Percentiles rank a stretch among this genome's conserved stretches.
Evolutionary conservation across 495 filamentous ascomycete genomes (phyloP).

Genomic region (Hyaloscypha variabilis): DNA sequence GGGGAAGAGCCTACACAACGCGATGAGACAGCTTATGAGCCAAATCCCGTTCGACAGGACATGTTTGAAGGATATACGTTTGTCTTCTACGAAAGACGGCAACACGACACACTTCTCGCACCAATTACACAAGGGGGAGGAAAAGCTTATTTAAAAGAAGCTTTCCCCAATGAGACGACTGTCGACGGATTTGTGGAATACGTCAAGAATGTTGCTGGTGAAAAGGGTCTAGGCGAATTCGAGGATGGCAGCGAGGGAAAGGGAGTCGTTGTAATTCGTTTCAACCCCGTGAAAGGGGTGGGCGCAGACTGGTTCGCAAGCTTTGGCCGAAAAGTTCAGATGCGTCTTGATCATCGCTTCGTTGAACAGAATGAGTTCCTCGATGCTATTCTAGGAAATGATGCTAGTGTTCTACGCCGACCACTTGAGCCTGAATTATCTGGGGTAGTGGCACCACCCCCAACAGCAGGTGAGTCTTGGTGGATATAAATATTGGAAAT

Average conservation of each 20-base stretch:
- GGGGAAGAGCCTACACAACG: conserved; percentile 73
- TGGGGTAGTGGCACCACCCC: conserved; percentile 13
- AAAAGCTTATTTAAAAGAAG: conserved; percentile 70
- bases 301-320: conserved; percentile 70
- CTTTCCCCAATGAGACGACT: conserved; percentile 65
- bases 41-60: conserved; percentile 63
- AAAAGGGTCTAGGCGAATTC: conserved; percentile 66
- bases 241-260: conserved; percentile 63
- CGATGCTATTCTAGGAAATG: conserved; percentile 80
- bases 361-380: conserved; percentile 93
- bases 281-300: conserved; percentile 60
- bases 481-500: neutral
- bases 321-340: conserved; percentile 66
- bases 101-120: conserved; percentile 74
- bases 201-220: conserved; percentile 72
- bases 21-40: conserved; percentile 65
- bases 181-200: conserved; percentile 77
- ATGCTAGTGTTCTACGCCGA: conserved; percentile 69
- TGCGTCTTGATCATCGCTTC: conserved; percentile 74
- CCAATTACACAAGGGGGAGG: conserved; percentile 80
- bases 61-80: conserved; percentile 90
- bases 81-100: conserved; percentile 78
- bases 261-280: conserved; percentile 80
- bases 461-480: conserved; percentile 17
- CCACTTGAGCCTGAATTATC: conserved; percentile 50